Conservation (phyloP, 1,284 basidiomycete species). For the Omphalotus olearius region DNA sequence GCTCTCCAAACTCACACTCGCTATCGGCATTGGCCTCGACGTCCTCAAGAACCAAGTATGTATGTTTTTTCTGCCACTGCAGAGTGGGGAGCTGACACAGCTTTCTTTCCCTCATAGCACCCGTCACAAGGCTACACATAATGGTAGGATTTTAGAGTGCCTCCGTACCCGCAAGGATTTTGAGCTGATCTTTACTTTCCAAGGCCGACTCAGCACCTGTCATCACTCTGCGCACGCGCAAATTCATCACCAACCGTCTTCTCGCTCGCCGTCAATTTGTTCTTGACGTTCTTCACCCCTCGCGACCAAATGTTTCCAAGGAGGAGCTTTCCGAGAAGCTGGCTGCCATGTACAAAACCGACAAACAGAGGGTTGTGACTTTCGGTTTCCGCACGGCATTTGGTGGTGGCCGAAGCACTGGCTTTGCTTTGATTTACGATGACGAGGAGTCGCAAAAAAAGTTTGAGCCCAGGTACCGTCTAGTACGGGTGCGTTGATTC, state of each 20-base stretch:
- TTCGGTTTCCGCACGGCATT: conserved; percentile 91
- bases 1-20: conserved; percentile 17
- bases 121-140: conserved; percentile 3
- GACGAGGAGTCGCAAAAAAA: conserved; percentile 92
- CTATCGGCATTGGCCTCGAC: conserved; percentile 28
- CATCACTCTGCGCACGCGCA: conserved; percentile 96
- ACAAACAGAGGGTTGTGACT: conserved; percentile 74
- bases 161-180: background rate
- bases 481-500: conserved; percentile 78
- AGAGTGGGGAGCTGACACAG: background rate
- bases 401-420: conserved; percentile 97
- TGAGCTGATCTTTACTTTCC: background rate
- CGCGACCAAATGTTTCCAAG: conserved; percentile 93
- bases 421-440: conserved; percentile 98
- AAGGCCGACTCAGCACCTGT: conserved; percentile 82
- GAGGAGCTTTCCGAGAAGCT: conserved; percentile 93
- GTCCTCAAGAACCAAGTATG: conserved; percentile 33
- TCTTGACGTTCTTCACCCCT: conserved; percentile 95
- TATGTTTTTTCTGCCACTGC: background rate
- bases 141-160: conserved; percentile 4
- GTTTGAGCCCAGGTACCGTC: conserved; percentile 96
- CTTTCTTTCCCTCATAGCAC: conserved; percentile 1
- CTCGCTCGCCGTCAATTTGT: conserved; percentile 92
- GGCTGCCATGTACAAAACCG: conserved; percentile 72
- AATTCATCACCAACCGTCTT: conserved; percentile 99